A percentile compares a stretch with the other conserved stretches of the same genome.
Evolutionary conservation across 1,284 basidiomycete genomes (phyloP).

Genomic region (Psilocybe mexicana): DNA sequence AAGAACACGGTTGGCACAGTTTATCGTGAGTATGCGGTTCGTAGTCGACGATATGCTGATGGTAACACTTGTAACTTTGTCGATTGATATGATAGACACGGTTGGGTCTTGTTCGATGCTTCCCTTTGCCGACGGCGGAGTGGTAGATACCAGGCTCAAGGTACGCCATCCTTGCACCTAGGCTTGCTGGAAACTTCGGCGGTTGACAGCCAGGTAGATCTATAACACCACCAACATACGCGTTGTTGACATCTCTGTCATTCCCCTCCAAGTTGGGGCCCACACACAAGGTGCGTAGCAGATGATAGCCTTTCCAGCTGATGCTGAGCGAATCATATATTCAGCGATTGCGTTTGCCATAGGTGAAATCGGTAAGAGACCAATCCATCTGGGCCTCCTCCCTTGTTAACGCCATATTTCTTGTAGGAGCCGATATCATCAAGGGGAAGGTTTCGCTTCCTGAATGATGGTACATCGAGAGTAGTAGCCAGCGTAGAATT

Average conservation of each 20-base stretch:
- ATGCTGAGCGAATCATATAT: neutral
- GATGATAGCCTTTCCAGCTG: neutral
- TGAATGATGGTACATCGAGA: too few species aligned
- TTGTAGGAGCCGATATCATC: neutral
- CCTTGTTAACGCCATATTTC: neutral
- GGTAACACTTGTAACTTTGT: neutral
- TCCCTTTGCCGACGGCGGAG: conserved; percentile 7
- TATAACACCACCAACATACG: conserved; percentile 13
- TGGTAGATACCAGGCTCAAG: conserved; percentile 9
- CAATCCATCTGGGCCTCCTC: neutral
- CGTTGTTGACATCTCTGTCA: conserved; percentile 12
- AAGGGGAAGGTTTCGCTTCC: neutral
- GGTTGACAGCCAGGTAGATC: neutral
- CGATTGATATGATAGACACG: neutral
- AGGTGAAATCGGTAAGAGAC: conserved; percentile 12
- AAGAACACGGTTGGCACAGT: neutral
- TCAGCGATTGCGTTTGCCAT: conserved; percentile 11
- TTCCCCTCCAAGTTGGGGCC: conserved; percentile 11
- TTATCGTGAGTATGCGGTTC: neutral
- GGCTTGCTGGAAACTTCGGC: neutral
- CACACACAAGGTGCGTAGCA: conserved; percentile 3
- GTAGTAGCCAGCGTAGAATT: too few species aligned
- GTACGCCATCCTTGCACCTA: neutral
- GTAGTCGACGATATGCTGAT: neutral
- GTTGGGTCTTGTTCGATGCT: conserved; percentile 9